Conservation (phyloP, 2,329 filamentous ascomycete species). For the Fusarium cyanostomum region DNA sequence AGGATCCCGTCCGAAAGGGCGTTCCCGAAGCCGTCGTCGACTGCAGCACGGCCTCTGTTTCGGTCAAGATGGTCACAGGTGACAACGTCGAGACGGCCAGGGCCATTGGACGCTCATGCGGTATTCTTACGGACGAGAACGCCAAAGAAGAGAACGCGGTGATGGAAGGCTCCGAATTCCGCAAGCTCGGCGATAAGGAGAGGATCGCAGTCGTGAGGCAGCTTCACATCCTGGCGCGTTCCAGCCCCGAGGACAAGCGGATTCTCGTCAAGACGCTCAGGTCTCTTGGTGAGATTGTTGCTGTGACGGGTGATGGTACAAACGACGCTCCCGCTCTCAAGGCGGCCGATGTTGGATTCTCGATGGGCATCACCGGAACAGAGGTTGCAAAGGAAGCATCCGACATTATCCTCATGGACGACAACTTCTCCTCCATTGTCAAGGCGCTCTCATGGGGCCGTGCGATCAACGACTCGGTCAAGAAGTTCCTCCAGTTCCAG, state of each 20-base stretch:
- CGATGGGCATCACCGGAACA: conserved; percentile 73
- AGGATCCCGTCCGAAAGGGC: conserved; percentile 71
- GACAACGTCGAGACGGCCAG: conserved; percentile 57
- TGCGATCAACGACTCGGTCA: conserved; percentile 72
- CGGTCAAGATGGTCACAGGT: conserved; percentile 71
- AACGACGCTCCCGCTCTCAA: conserved; percentile 74
- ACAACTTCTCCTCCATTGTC: conserved; percentile 73
- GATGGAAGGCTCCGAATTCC: conserved; percentile 65
- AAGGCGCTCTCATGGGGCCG: conserved; percentile 74
- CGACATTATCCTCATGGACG: conserved; percentile 72
- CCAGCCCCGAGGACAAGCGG: conserved; percentile 75
- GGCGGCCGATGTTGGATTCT: conserved; percentile 73
- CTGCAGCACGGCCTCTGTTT: conserved; percentile 71
- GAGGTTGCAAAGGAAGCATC: conserved; percentile 73
- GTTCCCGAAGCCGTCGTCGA: conserved; percentile 70
- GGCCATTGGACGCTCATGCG: conserved; percentile 55
- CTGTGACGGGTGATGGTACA: conserved; percentile 73
- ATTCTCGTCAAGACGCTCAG: conserved; percentile 71
- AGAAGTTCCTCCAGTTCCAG: conserved; percentile 75
- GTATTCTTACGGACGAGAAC: conserved; percentile 67
- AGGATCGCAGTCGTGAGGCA: conserved; percentile 65
- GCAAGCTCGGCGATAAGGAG: conserved; percentile 62
- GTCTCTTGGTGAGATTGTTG: conserved; percentile 72
- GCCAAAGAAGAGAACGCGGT: conserved; percentile 54
- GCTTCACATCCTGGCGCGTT: conserved; percentile 73